Percentiles rank a stretch among this genome's conserved stretches.
These are phyloP conservation scores for Salvia rosmarinus DNA, from an alignment of 257 asterid genomes.

Conservation along the genomic window DNA sequence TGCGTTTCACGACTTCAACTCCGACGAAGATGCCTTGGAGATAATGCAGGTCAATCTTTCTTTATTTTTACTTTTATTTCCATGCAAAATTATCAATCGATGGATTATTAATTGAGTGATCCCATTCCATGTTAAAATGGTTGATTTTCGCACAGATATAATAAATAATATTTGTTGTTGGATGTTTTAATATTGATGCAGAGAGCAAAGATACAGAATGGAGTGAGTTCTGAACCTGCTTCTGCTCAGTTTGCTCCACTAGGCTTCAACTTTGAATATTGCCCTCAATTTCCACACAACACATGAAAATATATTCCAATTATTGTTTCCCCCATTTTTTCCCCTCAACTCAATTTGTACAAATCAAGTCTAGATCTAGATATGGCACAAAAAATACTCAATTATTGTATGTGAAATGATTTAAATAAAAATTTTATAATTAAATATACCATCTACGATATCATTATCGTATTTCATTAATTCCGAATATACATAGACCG, in stretches of 20 bases:
- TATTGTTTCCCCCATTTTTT: neutral
- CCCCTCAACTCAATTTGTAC: slow-evolving; percentile 37
- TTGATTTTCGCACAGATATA: no score
- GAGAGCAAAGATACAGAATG: slow-evolving; percentile 66
- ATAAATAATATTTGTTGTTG: neutral
- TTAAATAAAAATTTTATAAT: no score
- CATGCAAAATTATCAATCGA: no score
- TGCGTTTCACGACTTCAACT: slow-evolving; percentile 58
- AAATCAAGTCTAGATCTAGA: slow-evolving; percentile 17
- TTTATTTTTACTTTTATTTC: neutral
- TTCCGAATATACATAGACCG: no score
- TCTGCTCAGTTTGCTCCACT: slow-evolving; percentile 41
- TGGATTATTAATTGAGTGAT: no score
- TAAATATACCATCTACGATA: no score
- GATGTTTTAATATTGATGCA: slow-evolving; percentile 35
- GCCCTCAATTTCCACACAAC: slow-evolving; percentile 38
- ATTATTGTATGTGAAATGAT: no score
- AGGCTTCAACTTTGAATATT: slow-evolving; percentile 37
- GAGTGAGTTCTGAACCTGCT: slow-evolving; percentile 44
- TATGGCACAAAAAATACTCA: slow-evolving; percentile 27
- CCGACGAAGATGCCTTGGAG: slow-evolving; percentile 52
- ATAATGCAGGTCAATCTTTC: slow-evolving; percentile 50
- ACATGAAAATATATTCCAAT: slow-evolving; percentile 29
- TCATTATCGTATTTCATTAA: no score
- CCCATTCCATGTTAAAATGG: no score